Percentiles rank a stretch among this genome's conserved stretches.
Conservation (phyloP, 805 yeast species). For the Kuraishia borneana region DNA sequence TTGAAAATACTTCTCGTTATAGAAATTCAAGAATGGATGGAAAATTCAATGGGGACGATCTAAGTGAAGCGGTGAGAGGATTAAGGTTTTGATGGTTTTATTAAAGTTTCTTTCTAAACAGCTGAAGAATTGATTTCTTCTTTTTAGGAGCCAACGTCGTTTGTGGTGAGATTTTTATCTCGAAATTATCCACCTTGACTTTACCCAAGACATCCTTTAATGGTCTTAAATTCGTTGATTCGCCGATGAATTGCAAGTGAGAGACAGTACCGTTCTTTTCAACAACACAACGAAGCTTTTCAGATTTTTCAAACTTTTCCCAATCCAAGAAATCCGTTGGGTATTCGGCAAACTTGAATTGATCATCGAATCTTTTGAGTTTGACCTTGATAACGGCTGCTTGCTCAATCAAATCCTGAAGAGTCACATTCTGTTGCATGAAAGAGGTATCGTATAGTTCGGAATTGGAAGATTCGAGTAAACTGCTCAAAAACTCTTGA, state of each 20-base stretch:
- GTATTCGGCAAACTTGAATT: conserved; percentile 11
- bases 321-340: conserved; percentile 12
- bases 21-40: neutral
- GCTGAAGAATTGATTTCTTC: too few relatives aligned
- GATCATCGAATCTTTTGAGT: conserved; percentile 8
- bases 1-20: conserved; percentile 18
- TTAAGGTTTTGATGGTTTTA: neutral
- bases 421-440: conserved; percentile 28
- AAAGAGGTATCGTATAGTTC: conserved; percentile 14
- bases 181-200: too few relatives aligned
- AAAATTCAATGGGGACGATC: neutral
- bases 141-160: too few relatives aligned
- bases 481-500: conserved; percentile 43
- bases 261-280: too few relatives aligned
- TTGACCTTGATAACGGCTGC: conserved; percentile 12
- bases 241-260: too few relatives aligned
- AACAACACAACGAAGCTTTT: too few relatives aligned
- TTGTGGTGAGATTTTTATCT: too few relatives aligned
- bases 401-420: conserved; percentile 27
- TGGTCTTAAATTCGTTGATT: too few relatives aligned
- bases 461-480: conserved; percentile 11
- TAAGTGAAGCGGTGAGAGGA: neutral
- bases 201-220: too few relatives aligned
- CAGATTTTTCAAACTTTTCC: conserved; percentile 9
- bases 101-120: conserved; percentile 3